phyloP scores from a whole-genome alignment of 345 rosid genomes.

The Populus nigra region DNA sequence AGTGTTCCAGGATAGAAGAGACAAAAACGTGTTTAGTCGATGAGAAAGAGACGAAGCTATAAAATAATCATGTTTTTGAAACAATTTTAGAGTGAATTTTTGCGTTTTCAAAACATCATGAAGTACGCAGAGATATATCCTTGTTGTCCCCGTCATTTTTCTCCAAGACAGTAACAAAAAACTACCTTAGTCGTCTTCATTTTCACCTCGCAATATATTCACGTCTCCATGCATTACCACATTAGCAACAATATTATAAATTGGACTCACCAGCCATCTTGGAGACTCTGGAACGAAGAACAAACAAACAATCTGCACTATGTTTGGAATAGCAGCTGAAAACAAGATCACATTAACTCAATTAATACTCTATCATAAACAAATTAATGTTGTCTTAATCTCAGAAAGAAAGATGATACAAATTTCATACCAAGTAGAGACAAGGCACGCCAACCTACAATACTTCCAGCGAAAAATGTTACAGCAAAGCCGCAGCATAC shows the following conservation, averaged over 20 bases:
- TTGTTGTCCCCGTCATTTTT: no score
- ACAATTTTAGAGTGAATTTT: no score
- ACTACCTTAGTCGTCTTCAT: not conserved
- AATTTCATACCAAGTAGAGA: constrained; percentile 24
- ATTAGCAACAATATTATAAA: not conserved
- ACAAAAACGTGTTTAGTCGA: no score
- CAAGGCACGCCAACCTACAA: constrained; percentile 38
- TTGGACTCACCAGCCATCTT: constrained; percentile 50
- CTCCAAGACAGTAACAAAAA: no score
- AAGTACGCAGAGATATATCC: no score
- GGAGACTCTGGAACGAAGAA: constrained; percentile 54
- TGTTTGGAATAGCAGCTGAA: constrained; percentile 37
- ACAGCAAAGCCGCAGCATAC: constrained; percentile 25
- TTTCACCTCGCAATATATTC: not conserved
- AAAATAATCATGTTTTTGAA: no score
- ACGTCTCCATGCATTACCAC: no score
- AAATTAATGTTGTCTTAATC: not conserved
- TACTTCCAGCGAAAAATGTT: constrained; percentile 24
- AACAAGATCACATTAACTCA: not conserved
- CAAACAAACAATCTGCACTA: constrained; percentile 29
- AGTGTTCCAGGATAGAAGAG: no score
- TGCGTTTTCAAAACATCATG: no score
- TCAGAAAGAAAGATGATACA: not conserved
- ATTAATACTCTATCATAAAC: not conserved
- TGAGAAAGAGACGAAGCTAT: no score